Evolutionary conservation across 2,329 filamentous ascomycete genomes (phyloP).

Genomic region (Escovopsis weberi): DNA sequence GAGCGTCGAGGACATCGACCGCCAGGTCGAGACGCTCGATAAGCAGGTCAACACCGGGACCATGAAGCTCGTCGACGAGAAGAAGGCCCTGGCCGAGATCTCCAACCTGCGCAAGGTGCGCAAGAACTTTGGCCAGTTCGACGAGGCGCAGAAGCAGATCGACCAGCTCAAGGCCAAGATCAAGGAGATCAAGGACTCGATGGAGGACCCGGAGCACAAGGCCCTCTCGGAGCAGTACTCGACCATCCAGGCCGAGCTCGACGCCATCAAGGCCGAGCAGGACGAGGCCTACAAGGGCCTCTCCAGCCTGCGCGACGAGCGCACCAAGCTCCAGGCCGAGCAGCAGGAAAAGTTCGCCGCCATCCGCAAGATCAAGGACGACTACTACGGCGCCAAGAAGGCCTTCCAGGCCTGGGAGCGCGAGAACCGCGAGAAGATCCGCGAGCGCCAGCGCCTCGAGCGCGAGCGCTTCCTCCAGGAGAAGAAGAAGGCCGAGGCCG

Average conservation of each 20-base stretch:
- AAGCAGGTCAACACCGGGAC: constrained; percentile 75
- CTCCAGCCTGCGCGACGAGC: constrained; percentile 71
- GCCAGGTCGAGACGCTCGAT: constrained; percentile 66
- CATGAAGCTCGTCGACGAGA: constrained; percentile 96
- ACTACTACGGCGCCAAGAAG: constrained; percentile 68
- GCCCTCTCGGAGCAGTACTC: constrained; percentile 77
- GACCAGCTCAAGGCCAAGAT: constrained; percentile 78
- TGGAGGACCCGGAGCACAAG: constrained; percentile 86
- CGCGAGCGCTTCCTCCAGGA: constrained; percentile 57
- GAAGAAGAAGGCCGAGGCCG: constrained; percentile 60
- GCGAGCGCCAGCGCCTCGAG: constrained; percentile 71
- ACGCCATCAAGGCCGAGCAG: constrained; percentile 81
- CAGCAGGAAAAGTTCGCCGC: constrained; percentile 76
- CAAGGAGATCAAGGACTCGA: constrained; percentile 70
- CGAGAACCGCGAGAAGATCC: constrained; percentile 60
- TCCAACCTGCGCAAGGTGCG: constrained; percentile 72
- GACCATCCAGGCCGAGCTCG: constrained; percentile 74
- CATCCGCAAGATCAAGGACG: constrained; percentile 79
- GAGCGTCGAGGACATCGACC: constrained; percentile 74
- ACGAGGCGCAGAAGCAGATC: constrained; percentile 76
- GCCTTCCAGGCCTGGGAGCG: constrained; percentile 75
- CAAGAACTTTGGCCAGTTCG: constrained; percentile 80
- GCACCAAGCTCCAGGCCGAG: constrained; percentile 66
- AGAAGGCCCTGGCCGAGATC: constrained; percentile 77
- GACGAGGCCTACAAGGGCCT: constrained; percentile 83